Conservation (phyloP, 2,329 filamentous ascomycete genomes). For the Penicillium brevicompactum region DNA sequence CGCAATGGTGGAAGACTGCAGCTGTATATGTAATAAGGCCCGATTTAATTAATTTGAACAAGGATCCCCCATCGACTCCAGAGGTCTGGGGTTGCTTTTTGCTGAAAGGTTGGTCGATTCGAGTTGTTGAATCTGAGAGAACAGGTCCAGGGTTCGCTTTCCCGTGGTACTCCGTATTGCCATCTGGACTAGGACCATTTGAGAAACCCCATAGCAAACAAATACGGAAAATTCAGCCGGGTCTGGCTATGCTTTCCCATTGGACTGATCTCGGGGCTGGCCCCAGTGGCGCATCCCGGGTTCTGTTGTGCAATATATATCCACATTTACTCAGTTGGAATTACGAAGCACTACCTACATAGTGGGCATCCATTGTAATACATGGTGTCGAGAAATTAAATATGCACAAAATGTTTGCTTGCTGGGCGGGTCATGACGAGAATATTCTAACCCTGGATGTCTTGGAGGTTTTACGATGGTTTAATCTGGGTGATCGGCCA, state of each 20-base stretch:
- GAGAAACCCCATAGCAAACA: not conserved
- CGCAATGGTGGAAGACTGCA: not conserved
- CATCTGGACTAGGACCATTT: not conserved
- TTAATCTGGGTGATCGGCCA: not conserved
- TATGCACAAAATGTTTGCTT: too few relatives aligned
- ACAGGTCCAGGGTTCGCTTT: not conserved
- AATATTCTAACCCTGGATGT: too few relatives aligned
- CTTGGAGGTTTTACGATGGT: not conserved
- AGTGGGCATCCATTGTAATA: too few relatives aligned
- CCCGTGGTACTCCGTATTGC: not conserved
- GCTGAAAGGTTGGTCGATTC: not conserved
- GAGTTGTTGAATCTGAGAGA: too few relatives aligned
- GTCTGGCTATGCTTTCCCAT: not conserved
- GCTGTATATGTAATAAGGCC: slow-evolving; percentile 2
- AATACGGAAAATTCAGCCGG: slow-evolving; percentile 1
- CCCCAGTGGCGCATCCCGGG: not conserved
- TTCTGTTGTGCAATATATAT: not conserved
- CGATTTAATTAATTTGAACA: not conserved
- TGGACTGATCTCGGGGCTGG: not conserved
- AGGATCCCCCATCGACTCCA: not conserved
- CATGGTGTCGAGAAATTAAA: too few relatives aligned
- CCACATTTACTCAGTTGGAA: not conserved
- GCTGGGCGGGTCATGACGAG: too few relatives aligned
- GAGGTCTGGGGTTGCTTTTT: not conserved
- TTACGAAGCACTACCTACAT: not conserved